Conservation (phyloP, 306 rosid genomes). For the Rubus parviflorus region DNA sequence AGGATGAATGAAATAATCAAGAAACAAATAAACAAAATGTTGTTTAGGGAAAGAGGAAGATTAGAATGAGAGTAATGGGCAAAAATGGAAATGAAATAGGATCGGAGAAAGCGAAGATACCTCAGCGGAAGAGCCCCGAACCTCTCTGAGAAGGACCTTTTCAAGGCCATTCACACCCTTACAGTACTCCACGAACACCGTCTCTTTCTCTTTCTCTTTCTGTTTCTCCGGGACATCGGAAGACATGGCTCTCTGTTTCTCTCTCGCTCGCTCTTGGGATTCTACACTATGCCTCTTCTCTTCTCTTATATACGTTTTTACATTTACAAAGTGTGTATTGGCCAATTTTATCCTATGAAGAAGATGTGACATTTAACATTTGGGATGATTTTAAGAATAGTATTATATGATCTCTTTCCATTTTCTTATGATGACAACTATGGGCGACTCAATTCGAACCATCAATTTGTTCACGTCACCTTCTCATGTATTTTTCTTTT, state of each 20-base stretch:
- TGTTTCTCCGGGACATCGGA: not conserved
- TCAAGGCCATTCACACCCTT: slow-evolving; percentile 51
- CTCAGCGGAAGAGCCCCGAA: slow-evolving; percentile 61
- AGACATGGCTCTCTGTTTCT: slow-evolving; percentile 30
- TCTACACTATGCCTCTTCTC: not conserved
- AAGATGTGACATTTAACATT: not conserved
- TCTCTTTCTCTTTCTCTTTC: slow-evolving; percentile 5
- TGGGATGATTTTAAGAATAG: not conserved
- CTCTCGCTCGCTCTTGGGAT: not conserved
- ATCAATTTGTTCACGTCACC: too few relatives aligned
- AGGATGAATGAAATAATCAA: not conserved
- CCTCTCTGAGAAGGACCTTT: slow-evolving; percentile 57
- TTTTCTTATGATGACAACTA: too few relatives aligned
- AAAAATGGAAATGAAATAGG: not conserved
- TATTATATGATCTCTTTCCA: too few relatives aligned
- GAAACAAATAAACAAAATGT: not conserved
- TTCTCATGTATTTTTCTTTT: too few relatives aligned
- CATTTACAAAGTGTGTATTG: not conserved
- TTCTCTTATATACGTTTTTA: not conserved
- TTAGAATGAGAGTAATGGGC: not conserved
- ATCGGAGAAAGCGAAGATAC: slow-evolving; percentile 29
- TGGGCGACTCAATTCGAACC: too few relatives aligned
- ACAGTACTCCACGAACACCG: slow-evolving; percentile 39
- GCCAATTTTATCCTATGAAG: not conserved
- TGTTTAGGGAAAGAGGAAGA: not conserved